These are phyloP conservation scores for Heliamphora pulchella DNA, from an alignment of 179 eudicot species.

Conservation along the genomic window DNA sequence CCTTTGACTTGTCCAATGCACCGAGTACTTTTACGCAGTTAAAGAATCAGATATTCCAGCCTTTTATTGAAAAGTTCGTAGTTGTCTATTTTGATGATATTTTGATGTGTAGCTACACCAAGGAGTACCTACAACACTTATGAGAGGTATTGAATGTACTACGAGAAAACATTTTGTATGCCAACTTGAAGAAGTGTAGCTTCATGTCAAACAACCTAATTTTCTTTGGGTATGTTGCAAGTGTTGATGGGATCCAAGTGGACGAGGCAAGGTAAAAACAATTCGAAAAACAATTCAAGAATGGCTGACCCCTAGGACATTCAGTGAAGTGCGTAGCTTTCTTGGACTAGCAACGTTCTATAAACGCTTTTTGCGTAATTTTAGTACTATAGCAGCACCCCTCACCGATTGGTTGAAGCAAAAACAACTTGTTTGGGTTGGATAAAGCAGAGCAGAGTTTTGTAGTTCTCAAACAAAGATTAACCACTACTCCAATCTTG, in stretches of 20 bases:
- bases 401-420: not conserved
- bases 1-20: slow-evolving; percentile 18
- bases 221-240: slow-evolving; percentile 10
- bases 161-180: not conserved
- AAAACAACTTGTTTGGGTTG: no score
- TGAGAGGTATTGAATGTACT: not conserved
- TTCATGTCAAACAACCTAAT: not conserved
- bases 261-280: not conserved
- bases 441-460: not conserved
- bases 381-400: not conserved
- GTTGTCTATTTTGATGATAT: no score
- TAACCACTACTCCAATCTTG: not conserved
- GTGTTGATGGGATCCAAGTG: not conserved
- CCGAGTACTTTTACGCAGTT: slow-evolving; percentile 8
- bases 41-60: not conserved
- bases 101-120: slow-evolving; percentile 7
- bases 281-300: not conserved
- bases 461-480: not conserved
- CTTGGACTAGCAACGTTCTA: slow-evolving; percentile 6
- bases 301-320: not conserved
- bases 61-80: slow-evolving; percentile 6
- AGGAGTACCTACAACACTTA: not conserved
- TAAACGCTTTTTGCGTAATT: not conserved
- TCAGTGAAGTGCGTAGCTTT: not conserved
- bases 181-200: slow-evolving; percentile 2